phyloP scores from a whole-genome alignment of 129 eudicot genomes.

The Flaveria linearis region DNA sequence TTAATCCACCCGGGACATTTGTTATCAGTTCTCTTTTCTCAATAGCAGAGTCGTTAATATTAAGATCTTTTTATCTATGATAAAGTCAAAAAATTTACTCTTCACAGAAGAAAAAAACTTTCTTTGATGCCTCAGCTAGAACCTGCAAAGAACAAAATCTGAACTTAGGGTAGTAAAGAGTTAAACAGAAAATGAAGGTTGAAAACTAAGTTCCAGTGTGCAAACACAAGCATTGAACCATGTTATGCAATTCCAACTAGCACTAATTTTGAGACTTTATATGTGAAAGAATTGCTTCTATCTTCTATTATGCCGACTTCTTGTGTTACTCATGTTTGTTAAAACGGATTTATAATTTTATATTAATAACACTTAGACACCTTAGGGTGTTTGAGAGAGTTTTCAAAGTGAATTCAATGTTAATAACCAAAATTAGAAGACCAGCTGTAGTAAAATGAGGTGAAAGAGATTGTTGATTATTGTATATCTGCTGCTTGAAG shows the following conservation, averaged over 20 bases:
- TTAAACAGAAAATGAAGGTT: background rate
- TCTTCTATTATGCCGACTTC: no score
- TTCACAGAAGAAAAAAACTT: slow-evolving; percentile 62
- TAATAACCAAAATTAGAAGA: background rate
- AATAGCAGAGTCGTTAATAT: slow-evolving; percentile 36
- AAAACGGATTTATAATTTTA: background rate
- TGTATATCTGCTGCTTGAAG: background rate
- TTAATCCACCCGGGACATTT: slow-evolving; percentile 80
- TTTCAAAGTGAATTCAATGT: background rate
- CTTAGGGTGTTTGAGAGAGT: background rate
- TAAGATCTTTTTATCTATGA: slow-evolving; percentile 49
- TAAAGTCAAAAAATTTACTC: slow-evolving; percentile 37
- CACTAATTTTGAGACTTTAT: background rate
- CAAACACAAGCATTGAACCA: background rate
- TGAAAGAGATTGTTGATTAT: background rate
- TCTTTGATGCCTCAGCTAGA: slow-evolving; percentile 80
- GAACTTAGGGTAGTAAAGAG: background rate
- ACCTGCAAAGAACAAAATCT: slow-evolving; percentile 53
- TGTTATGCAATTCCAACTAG: background rate
- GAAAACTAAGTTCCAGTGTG: background rate
- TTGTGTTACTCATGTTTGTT: no score
- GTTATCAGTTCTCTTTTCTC: slow-evolving; percentile 35
- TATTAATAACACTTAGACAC: background rate
- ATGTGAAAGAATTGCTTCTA: background rate
- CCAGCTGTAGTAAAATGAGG: background rate